Base-by-base conservation (phyloP, 225 moss, liverwort and hornwort species). In the Pseudisothecium myosuroides region DNA sequence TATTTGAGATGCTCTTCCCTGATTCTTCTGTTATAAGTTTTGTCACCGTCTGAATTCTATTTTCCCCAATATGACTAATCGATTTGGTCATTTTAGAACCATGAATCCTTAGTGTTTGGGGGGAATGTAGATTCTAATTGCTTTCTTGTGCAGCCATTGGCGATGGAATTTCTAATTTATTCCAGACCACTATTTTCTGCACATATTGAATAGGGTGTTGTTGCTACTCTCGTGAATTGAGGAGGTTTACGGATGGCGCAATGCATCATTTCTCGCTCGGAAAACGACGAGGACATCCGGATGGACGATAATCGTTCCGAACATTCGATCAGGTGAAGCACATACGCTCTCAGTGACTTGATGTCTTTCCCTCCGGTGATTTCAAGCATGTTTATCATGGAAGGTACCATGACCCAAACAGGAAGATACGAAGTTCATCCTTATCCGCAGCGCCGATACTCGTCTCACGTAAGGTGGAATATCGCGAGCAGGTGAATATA, bases 251-350 rank as follows among this genome's bases (percentile, higher is more conserved):
- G 10, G 41, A 24, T 28, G 39, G 69, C 28, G 83, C 66, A 54
- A 65, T 49, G 27, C 80, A 31, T 88, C 82, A 93, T 88, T 93
- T 92, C 76, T 76, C 32, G 89, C 56, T 43, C 86, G 66, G 91
- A 86, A 75, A 90, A 66, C 55, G 79, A 76, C 62, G 90, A 66
- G 47, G 91, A 87, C 91, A 83, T 95, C 14, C 88, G 90, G 63
- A 95, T 90, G 49, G 96, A 90, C n/a, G 94, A 92, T 10, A 93
- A 90, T 64, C 96, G 94, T 71, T 96, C 94, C 54, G 97, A 92
- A 62, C 91, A 89, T 86, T 94, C 94, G 14, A 91, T 84, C 84
- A 97, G 88, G 92, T 95, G 96, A 74, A 97, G 88, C 81, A 92
- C 94, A 49, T 86, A 92, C 77, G 94, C 92, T 90, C 89, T 87